phyloP scores from a whole-genome alignment of 75 land plant species.

The Larix kaempferi region DNA sequence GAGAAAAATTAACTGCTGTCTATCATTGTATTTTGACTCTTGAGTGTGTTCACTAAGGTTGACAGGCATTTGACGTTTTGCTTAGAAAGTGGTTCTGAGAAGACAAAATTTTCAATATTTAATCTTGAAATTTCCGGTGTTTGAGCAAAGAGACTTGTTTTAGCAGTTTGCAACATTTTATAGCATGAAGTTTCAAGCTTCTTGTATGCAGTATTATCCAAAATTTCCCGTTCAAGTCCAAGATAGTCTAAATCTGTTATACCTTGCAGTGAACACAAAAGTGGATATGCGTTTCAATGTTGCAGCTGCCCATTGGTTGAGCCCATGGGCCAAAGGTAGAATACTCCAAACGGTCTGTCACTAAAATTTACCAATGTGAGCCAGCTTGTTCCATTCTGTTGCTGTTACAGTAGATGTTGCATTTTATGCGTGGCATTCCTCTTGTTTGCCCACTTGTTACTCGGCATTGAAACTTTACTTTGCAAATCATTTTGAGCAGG shows the following conservation, averaged over 20 bases:
- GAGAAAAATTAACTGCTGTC: not conserved
- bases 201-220: not conserved
- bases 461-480: not conserved
- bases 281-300: constrained; percentile 99
- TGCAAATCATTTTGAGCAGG: constrained; percentile 37
- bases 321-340: constrained; percentile 60
- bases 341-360: constrained; percentile 74
- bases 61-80: not conserved
- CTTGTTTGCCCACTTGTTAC: not conserved
- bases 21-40: not conserved
- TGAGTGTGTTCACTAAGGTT: not conserved
- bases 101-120: not conserved
- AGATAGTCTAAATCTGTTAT: not conserved
- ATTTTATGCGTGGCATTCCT: not conserved
- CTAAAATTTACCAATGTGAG: constrained; percentile 14
- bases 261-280: constrained; percentile 83
- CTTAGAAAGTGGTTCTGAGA: not conserved
- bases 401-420: not conserved
- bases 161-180: constrained; percentile 4
- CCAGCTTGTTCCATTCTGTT: constrained; percentile 2
- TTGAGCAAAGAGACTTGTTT: not conserved
- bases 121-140: not conserved
- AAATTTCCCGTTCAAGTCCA: not conserved
- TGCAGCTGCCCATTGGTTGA: constrained; percentile 80
- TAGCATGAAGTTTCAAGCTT: not conserved